Conservation (phyloP, 192 early-diverging fungal species). For the Lobosporangium transversale region DNA sequence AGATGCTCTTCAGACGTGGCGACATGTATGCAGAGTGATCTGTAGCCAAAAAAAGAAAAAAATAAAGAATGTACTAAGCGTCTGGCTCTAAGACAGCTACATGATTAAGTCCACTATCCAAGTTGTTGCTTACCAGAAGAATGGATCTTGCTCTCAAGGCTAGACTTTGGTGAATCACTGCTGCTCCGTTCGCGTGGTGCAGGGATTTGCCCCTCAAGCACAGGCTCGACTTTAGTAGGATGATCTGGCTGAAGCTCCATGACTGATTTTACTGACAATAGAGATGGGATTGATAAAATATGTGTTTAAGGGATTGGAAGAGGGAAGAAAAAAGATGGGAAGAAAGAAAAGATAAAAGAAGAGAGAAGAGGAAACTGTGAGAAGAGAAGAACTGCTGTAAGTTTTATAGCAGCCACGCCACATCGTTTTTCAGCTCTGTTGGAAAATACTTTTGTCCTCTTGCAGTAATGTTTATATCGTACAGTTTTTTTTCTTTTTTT, state of each 20-base stretch:
- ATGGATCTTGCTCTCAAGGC: slow-evolving; percentile 4
- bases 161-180: slow-evolving; percentile 37
- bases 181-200: slow-evolving; percentile 37
- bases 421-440: no score
- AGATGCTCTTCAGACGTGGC: slow-evolving; percentile 27
- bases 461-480: no score
- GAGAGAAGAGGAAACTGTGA: background rate
- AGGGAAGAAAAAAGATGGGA: slow-evolving; percentile 3
- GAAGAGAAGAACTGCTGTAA: background rate
- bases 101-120: background rate
- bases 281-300: background rate
- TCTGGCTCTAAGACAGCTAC: no score
- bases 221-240: slow-evolving; percentile 14
- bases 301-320: background rate
- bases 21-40: slow-evolving; percentile 39
- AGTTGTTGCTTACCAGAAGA: no score
- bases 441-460: no score
- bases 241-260: slow-evolving; percentile 23
- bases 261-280: background rate
- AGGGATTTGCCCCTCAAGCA: background rate
- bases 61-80: background rate
- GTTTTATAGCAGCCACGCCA: no score
- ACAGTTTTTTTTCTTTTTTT: no score
- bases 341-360: background rate
- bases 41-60: background rate